phyloP scores from a whole-genome alignment of 73 alveolate genomes.

The Urostyla sp. region DNA sequence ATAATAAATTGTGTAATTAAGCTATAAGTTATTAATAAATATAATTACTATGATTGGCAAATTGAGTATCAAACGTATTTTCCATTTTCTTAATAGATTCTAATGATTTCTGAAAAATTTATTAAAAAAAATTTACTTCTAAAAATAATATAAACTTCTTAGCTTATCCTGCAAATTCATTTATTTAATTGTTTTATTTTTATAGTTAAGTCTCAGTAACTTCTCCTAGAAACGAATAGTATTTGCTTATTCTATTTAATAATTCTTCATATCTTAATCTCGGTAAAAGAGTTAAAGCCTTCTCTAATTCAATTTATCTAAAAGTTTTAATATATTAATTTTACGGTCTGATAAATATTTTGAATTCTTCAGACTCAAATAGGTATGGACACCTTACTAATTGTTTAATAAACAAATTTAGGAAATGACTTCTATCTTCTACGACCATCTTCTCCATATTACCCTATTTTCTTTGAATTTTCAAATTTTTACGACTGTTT shows the following conservation, averaged over 20 bases:
- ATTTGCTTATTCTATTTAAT: slow-evolving; percentile 16
- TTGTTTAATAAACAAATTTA: slow-evolving; percentile 45
- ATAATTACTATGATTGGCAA: slow-evolving; percentile 16
- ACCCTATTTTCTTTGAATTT: slow-evolving; percentile 6
- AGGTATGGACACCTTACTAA: slow-evolving; percentile 40
- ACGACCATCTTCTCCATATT: slow-evolving; percentile 33
- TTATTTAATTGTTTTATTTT: slow-evolving; percentile 9
- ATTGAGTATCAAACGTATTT: slow-evolving; percentile 1
- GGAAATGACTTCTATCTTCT: slow-evolving; percentile 42
- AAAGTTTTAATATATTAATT: too few species aligned
- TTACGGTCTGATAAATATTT: slow-evolving; percentile 58
- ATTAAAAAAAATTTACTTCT: slow-evolving; percentile 1
- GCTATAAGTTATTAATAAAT: background rate
- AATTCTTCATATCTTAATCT: slow-evolving; percentile 12
- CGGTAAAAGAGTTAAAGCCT: slow-evolving; percentile 55
- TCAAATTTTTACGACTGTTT: slow-evolving; percentile 42
- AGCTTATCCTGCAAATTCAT: slow-evolving; percentile 12
- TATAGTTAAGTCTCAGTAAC: background rate
- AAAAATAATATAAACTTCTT: slow-evolving; percentile 4
- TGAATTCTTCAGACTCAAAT: slow-evolving; percentile 62
- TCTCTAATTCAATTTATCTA: slow-evolving; percentile 35
- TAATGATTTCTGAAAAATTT: slow-evolving; percentile 23
- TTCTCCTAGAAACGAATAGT: slow-evolving; percentile 48
- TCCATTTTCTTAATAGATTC: slow-evolving; percentile 30
- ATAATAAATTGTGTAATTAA: slow-evolving; percentile 6